These are phyloP conservation scores for Candida jianshihensis DNA, from an alignment of 805 yeast genomes.

Conservation along the genomic window DNA sequence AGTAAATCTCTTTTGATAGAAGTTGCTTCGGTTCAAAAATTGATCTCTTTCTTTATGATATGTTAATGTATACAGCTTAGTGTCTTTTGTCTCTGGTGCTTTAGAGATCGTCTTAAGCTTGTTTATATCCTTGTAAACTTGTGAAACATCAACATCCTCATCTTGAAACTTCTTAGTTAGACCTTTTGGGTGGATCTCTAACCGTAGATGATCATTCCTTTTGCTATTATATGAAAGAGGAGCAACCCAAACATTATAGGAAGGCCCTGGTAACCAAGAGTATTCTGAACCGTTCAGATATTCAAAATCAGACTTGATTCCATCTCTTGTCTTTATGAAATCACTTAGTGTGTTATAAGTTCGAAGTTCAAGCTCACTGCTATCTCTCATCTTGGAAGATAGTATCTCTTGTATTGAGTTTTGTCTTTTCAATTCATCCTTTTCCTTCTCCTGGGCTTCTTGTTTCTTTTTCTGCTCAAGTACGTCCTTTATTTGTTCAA, in stretches of 20 bases:
- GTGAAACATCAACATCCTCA: constrained; percentile 6
- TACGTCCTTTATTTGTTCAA: constrained; percentile 21
- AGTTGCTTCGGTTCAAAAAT: constrained; percentile 4
- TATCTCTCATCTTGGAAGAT: too few species aligned
- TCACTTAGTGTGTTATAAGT: constrained; percentile 34
- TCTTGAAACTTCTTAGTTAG: constrained; percentile 8
- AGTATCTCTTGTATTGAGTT: too few species aligned
- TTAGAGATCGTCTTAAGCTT: constrained; percentile 8
- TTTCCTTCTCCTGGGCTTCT: constrained; percentile 4
- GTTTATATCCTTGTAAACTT: constrained; percentile 2
- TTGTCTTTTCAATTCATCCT: too few species aligned
- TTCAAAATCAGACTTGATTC: constrained; percentile 2
- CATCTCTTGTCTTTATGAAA: constrained; percentile 15
- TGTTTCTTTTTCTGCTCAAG: constrained; percentile 13
- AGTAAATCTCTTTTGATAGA: constrained; percentile 13
- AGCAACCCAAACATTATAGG: constrained; percentile 26
- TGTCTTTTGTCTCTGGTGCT: too few species aligned
- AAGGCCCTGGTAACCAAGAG: constrained; percentile 28
- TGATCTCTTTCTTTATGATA: constrained; percentile 7
- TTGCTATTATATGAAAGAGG: constrained; percentile 14
- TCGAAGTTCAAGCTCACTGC: constrained; percentile 13
- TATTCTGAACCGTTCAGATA: constrained; percentile 18
- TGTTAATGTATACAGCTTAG: constrained; percentile 15
- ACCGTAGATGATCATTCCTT: constrained; percentile 20
- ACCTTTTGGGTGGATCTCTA: constrained; percentile 13